Evolutionary conservation across 352 stramenopile species (phyloP).

Genomic region (Pythium coloratum): DNA sequence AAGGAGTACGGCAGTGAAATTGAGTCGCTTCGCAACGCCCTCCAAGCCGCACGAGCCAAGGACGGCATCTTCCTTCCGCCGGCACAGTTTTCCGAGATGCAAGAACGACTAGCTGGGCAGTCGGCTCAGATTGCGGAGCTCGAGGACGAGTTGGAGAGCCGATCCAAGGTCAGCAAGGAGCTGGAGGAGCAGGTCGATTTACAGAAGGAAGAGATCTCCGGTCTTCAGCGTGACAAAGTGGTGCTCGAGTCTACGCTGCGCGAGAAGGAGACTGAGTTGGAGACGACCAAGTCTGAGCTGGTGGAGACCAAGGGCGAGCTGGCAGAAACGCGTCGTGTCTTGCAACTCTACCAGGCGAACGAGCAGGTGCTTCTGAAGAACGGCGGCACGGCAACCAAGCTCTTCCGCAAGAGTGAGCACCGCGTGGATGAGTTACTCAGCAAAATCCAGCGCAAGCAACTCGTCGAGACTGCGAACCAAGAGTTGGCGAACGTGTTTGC

Average conservation of each 20-base stretch:
- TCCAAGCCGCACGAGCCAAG: slow-evolving; percentile 86
- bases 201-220: slow-evolving; percentile 47
- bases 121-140: slow-evolving; percentile 70
- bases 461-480: slow-evolving; percentile 49
- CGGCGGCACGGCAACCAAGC: slow-evolving; percentile 43
- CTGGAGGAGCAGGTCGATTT: slow-evolving; percentile 64
- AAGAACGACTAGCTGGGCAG: slow-evolving; percentile 77
- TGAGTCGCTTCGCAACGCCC: slow-evolving; percentile 74
- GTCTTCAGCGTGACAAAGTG: slow-evolving; percentile 52
- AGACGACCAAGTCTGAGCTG: slow-evolving; percentile 43
- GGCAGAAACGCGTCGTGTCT: slow-evolving; percentile 30
- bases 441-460: slow-evolving; percentile 62
- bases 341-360: slow-evolving; percentile 55
- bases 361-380: slow-evolving; percentile 58
- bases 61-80: slow-evolving; percentile 91
- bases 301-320: slow-evolving; percentile 42
- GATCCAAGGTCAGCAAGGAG: slow-evolving; percentile 61
- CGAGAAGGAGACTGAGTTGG: slow-evolving; percentile 23
- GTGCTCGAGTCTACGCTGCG: slow-evolving; percentile 23
- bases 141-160: slow-evolving; percentile 79
- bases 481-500: slow-evolving; percentile 46
- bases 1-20: slow-evolving; percentile 93
- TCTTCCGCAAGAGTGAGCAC: slow-evolving; percentile 65
- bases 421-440: slow-evolving; percentile 40
- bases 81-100: slow-evolving; percentile 91